Evolutionary conservation across 139 green algal genomes (phyloP).

Genomic region (Pycnococcus provasolii): DNA sequence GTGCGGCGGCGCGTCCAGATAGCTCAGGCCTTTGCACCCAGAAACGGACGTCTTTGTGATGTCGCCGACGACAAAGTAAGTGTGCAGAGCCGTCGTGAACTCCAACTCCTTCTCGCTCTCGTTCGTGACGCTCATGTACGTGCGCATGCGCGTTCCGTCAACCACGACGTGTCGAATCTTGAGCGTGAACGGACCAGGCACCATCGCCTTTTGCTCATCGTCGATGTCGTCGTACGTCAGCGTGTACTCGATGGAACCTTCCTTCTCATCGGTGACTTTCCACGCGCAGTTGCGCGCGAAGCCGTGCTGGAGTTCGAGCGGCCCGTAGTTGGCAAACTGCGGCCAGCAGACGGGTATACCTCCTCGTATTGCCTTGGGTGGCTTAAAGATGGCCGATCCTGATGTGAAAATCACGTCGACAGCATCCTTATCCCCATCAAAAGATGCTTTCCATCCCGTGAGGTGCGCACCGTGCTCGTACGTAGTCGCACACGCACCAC

Average conservation of each 20-base stretch:
- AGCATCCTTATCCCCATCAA: no score
- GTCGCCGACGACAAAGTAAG: constrained; percentile 38
- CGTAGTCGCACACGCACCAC: no score
- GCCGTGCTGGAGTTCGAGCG: constrained; percentile 32
- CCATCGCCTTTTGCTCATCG: background rate
- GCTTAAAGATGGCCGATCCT: constrained; percentile 34
- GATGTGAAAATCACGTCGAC: background rate
- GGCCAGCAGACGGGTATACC: constrained; percentile 43
- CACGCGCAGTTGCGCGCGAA: constrained; percentile 37
- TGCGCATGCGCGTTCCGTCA: constrained; percentile 8
- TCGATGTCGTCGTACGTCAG: background rate
- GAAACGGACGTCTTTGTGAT: constrained; percentile 3
- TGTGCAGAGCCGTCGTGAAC: constrained; percentile 42
- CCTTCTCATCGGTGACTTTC: constrained; percentile 20
- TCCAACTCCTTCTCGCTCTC: constrained; percentile 22
- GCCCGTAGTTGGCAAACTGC: constrained; percentile 36
- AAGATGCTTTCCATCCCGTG: no score
- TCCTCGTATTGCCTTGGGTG: constrained; percentile 38
- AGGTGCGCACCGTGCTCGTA: no score
- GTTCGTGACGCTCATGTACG: constrained; percentile 32
- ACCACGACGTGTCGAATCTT: constrained; percentile 24
- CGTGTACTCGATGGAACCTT: background rate
- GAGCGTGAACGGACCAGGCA: constrained; percentile 11
- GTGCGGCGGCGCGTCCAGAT: background rate
- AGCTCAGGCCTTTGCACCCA: constrained; percentile 5